Conservation (phyloP, 2,329 filamentous ascomycete species). For the Venturiaceae sp. region DNA sequence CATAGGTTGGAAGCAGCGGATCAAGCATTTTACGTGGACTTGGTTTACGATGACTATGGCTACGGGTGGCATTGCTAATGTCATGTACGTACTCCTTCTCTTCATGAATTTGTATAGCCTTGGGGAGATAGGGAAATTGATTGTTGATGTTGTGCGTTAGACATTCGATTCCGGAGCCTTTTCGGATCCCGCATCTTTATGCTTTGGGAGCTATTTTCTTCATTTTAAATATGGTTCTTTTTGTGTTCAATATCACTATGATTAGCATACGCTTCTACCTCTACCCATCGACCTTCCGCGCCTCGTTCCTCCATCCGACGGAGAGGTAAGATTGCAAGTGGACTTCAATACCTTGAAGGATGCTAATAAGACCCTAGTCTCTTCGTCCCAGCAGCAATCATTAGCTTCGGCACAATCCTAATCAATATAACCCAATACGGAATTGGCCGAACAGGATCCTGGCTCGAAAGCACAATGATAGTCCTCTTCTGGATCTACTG, state of each 20-base stretch:
- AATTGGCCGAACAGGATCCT: slow-evolving; percentile 41
- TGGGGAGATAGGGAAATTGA: not conserved
- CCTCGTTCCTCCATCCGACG: slow-evolving; percentile 65
- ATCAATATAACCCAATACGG: slow-evolving; percentile 72
- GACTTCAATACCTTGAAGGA: slow-evolving; percentile 67
- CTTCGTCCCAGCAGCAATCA: slow-evolving; percentile 16
- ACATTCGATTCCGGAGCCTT: not conserved
- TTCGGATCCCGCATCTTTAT: slow-evolving; percentile 31
- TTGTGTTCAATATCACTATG: slow-evolving; percentile 60
- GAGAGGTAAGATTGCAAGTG: slow-evolving; percentile 50
- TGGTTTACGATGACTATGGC: slow-evolving; percentile 67
- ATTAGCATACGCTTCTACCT: slow-evolving; percentile 59
- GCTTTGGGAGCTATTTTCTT: slow-evolving; percentile 39
- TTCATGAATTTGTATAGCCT: slow-evolving; percentile 9
- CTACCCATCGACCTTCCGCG: slow-evolving; percentile 59
- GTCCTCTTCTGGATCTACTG: slow-evolving; percentile 69
- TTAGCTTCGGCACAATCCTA: slow-evolving; percentile 32
- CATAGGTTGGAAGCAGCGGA: slow-evolving; percentile 42
- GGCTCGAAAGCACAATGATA: slow-evolving; percentile 45
- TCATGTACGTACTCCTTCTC: slow-evolving; percentile 46
- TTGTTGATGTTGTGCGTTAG: not conserved
- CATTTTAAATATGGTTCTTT: slow-evolving; percentile 44
- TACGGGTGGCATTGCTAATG: slow-evolving; percentile 51
- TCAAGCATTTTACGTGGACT: slow-evolving; percentile 62
- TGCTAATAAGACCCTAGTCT: too few relatives aligned